These are phyloP conservation scores for Extremus antarcticus DNA, from an alignment of 495 filamentous ascomycete species.

Conservation along the genomic window DNA sequence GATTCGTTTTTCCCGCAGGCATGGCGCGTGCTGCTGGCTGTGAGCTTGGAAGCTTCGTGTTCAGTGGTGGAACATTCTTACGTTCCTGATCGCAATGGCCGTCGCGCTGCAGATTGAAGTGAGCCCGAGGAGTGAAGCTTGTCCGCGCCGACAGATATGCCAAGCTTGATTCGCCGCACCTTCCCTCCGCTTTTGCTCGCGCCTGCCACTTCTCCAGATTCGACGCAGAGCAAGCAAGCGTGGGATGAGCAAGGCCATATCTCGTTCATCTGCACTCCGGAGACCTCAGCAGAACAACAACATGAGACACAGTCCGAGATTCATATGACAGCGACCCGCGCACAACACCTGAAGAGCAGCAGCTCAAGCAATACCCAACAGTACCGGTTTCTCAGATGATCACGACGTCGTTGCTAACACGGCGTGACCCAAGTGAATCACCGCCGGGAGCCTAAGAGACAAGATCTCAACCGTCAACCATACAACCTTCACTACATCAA, in stretches of 20 bases:
- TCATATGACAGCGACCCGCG: not conserved
- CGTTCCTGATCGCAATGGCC: not conserved
- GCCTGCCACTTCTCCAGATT: not conserved
- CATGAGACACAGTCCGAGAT: not conserved
- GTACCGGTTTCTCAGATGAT: not conserved
- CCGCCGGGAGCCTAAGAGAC: not conserved
- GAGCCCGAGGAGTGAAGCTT: not conserved
- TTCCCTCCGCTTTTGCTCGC: not conserved
- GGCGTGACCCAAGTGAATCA: not conserved
- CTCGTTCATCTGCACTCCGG: not conserved
- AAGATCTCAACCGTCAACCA: too few species aligned
- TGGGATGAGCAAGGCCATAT: not conserved
- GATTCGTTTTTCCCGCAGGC: constrained; percentile 46
- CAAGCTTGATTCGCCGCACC: not conserved
- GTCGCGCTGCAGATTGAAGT: not conserved
- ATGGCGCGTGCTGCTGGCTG: constrained; percentile 26
- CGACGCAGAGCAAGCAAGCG: not conserved
- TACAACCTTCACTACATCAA: too few species aligned
- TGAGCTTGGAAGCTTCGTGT: not conserved
- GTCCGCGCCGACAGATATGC: not conserved
- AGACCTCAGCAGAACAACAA: not conserved
- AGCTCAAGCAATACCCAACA: not conserved
- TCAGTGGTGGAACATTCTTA: not conserved
- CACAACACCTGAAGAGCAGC: not conserved
- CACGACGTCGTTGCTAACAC: not conserved